Percentiles rank a stretch among this genome's conserved stretches.
Evolutionary conservation across 345 rosid species (phyloP).

Genomic region (Abelmoschus esculentus): DNA sequence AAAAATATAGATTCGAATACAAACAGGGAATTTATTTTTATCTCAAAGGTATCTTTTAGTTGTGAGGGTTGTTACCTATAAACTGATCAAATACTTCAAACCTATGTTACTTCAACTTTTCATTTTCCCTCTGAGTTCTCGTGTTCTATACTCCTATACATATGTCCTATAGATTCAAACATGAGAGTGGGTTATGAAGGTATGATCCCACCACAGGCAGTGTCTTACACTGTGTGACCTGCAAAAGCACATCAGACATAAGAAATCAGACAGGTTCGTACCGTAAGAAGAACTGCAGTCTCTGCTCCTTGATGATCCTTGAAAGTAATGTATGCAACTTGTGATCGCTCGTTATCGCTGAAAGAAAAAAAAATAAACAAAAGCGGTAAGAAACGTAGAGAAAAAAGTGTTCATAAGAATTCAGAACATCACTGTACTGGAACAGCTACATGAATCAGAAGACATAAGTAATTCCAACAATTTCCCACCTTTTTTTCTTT

Average conservation of each 20-base stretch:
- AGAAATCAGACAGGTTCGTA: slow-evolving; percentile 18
- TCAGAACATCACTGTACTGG: neutral
- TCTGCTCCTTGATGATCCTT: slow-evolving; percentile 78
- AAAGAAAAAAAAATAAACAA: neutral
- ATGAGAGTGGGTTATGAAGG: neutral
- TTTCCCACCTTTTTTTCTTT: neutral
- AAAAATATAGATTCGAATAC: neutral
- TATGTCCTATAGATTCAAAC: neutral
- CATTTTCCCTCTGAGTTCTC: neutral
- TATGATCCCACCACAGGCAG: neutral
- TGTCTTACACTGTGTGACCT: neutral
- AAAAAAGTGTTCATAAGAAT: neutral
- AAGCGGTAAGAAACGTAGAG: neutral
- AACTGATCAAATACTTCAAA: neutral
- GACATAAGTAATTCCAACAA: neutral
- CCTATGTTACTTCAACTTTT: neutral
- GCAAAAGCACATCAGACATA: neutral
- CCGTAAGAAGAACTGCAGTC: slow-evolving; percentile 82
- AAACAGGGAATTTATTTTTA: no score
- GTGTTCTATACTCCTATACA: neutral
- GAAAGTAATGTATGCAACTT: slow-evolving; percentile 66
- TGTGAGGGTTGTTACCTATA: neutral
- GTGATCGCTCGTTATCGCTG: slow-evolving; percentile 52
- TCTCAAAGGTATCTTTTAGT: no score
- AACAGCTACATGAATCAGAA: neutral